phyloP scores from a whole-genome alignment of 768 basidiomycete genomes.

The Leccinum pellstonianum region DNA sequence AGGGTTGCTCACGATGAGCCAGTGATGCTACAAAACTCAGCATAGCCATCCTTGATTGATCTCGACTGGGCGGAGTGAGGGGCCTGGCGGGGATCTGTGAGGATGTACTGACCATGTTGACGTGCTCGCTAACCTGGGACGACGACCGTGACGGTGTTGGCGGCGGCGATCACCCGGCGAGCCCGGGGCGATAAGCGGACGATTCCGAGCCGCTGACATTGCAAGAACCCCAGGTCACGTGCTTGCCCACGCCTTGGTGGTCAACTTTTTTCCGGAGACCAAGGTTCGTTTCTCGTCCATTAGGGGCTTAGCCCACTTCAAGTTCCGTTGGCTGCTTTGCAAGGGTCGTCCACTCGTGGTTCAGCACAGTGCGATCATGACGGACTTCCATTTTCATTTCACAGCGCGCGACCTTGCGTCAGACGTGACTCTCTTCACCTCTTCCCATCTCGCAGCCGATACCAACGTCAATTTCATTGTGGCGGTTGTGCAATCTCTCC shows the following conservation, averaged over 20 bases:
- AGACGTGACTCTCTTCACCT: background rate
- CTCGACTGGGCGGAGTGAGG: constrained; percentile 24
- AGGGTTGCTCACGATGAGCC: constrained; percentile 59
- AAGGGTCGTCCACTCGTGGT: constrained; percentile 15
- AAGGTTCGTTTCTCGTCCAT: background rate
- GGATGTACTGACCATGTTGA: constrained; percentile 24
- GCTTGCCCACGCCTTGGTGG: background rate
- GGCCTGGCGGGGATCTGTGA: background rate
- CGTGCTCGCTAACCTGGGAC: constrained; percentile 7
- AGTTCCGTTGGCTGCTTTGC: constrained; percentile 14
- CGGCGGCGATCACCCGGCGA: background rate
- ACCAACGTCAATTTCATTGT: constrained; percentile 6
- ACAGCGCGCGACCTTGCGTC: constrained; percentile 9
- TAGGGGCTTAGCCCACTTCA: constrained; percentile 10
- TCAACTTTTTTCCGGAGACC: background rate
- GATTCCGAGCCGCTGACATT: constrained; percentile 20
- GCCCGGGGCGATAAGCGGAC: constrained; percentile 19
- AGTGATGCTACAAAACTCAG: constrained; percentile 66
- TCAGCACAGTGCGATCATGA: constrained; percentile 9
- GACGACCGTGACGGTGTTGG: background rate
- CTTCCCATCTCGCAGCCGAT: constrained; percentile 19
- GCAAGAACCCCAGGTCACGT: constrained; percentile 20
- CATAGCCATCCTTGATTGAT: constrained; percentile 42
- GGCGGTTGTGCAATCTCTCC: background rate
- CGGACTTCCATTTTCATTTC: constrained; percentile 25